Base-by-base conservation (phyloP, 805 yeast genomes). In the Wickerhamomyces sydowiorum region DNA sequence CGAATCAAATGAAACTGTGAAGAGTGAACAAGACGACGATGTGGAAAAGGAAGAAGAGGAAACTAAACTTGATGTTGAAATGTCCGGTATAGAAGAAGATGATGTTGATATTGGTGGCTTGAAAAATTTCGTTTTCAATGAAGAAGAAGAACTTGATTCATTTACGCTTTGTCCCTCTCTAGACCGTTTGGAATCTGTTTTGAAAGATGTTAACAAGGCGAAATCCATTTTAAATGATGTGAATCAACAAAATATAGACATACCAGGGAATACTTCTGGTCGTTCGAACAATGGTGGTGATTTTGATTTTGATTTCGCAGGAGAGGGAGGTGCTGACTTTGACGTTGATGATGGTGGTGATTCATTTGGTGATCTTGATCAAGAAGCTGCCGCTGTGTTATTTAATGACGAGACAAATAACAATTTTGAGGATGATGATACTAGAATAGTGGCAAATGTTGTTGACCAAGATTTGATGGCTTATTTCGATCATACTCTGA, bases 401-500 rank as follows among this genome's bases (percentile, higher is more conserved):
- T 45, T 50, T 24, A 51, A 56, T 28, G 57, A 53, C 25, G 52
- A 45, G n/a, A n/a, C n/a, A 4, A 37, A 40, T 7, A 48, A 45
- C 10, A 53, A 46, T 18, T 50, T 42, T 20, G 49, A 41, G 7
- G 54, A 46, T 21, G 38, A 45, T 7, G 59, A 53, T 35, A 51
- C 47, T 3, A 56, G 50, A 21, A 49, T 50, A 13, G 54, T 59
- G 28, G 57, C 57, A 7, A 55, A 59, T 33, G 56, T 67, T 15
- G 62, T 76, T 48, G 86, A 80, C 51, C 71, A 70, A 38, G 86
- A 82, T 52, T 63, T 87, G 33, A 78, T 86, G 75, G 83, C 89
- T 3, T 84, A 87, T 57, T 88, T 88, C 61, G 96, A 89, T 57
- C 80, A 78, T 40, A 72, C 78, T 18, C 69, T 87, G 62, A 75